Percentiles rank a stretch among this genome's conserved stretches.
Conservation (phyloP, 805 yeast species). For the Hanseniaspora nectarophila region DNA sequence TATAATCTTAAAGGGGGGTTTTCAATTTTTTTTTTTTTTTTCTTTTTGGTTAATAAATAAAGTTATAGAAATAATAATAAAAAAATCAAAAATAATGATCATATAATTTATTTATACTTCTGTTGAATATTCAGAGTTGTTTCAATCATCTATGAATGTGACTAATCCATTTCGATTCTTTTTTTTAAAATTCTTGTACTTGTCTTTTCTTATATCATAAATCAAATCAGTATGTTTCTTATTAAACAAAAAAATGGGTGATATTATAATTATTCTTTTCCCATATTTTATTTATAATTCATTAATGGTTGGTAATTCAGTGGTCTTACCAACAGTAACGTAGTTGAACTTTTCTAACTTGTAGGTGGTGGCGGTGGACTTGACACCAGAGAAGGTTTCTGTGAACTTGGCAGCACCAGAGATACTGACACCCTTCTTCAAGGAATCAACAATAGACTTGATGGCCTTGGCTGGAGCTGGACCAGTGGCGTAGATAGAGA, state of each 20-base stretch:
- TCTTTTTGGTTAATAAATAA: background rate
- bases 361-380: slow-evolving; percentile 31
- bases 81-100: no score
- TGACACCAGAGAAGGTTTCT: slow-evolving; percentile 34
- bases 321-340: slow-evolving; percentile 82
- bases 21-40: background rate
- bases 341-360: slow-evolving; percentile 59
- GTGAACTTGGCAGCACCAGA: slow-evolving; percentile 50
- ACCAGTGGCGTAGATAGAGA: slow-evolving; percentile 57
- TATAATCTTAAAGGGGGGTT: background rate
- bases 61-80: background rate
- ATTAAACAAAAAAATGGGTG: background rate
- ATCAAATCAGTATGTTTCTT: no score
- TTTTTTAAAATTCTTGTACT: background rate
- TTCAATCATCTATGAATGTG: no score
- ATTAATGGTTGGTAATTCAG: slow-evolving; percentile 74
- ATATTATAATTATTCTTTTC: background rate
- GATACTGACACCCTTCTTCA: slow-evolving; percentile 44
- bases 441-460: slow-evolving; percentile 42
- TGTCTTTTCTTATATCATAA: background rate
- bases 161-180: no score
- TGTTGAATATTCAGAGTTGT: no score
- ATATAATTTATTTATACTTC: no score
- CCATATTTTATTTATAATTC: slow-evolving; percentile 48
- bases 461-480: slow-evolving; percentile 48